Evolutionary conservation across 306 rosid genomes (phyloP).

Genomic region (Urtica urens): DNA sequence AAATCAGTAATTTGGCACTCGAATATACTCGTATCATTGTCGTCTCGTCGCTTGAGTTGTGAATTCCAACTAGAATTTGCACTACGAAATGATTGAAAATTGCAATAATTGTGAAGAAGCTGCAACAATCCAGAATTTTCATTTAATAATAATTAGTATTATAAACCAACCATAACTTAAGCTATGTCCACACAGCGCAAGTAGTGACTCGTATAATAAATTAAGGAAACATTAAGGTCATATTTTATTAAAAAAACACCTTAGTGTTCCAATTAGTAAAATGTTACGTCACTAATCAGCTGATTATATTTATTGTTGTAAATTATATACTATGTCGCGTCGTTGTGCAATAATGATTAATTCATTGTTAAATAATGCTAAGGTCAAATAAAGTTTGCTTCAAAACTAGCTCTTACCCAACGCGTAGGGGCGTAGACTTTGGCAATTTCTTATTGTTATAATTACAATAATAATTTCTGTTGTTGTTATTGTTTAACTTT

Average conservation of each 20-base stretch:
- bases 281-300: background rate
- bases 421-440: constrained; percentile 1
- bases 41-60: no score
- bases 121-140: background rate
- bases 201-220: background rate
- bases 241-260: background rate
- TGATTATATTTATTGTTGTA: background rate
- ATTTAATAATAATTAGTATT: background rate
- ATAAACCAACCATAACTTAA: background rate
- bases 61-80: no score
- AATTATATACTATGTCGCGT: no score
- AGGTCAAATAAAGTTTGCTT: background rate
- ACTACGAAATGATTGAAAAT: background rate
- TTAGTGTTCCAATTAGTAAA: background rate
- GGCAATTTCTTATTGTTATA: no score
- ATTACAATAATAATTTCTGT: no score
- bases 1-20: no score
- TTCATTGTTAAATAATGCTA: background rate
- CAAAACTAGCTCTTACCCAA: background rate
- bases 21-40: no score
- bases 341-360: no score
- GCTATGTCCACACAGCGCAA: background rate
- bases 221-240: background rate
- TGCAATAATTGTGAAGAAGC: background rate
- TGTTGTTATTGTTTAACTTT: no score